A percentile compares a stretch with the other conserved stretches of the same genome.
phyloP scores from a whole-genome alignment of 2,329 filamentous ascomycete genomes.

The Apiospora aurea region DNA sequence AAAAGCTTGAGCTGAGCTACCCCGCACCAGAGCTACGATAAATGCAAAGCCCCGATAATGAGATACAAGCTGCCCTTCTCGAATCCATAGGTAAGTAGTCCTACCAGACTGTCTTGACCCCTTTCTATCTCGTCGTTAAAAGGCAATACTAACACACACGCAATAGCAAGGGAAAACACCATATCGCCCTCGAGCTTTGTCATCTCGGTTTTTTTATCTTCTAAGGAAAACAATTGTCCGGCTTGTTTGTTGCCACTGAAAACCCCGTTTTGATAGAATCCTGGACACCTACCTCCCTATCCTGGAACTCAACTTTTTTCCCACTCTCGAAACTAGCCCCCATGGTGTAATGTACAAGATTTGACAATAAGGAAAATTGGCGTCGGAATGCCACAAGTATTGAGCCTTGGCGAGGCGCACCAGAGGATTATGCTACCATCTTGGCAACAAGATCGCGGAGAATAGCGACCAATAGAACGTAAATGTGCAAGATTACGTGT shows the following conservation, averaged over 20 bases:
- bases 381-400: not conserved
- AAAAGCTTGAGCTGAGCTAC: slow-evolving; percentile 20
- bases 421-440: not conserved
- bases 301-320: not conserved
- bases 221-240: slow-evolving; percentile 24
- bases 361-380: slow-evolving; percentile 5
- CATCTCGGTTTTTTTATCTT: not conserved
- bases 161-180: not conserved
- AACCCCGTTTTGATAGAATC: not conserved
- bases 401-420: not conserved
- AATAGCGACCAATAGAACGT: not conserved
- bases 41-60: slow-evolving; percentile 16
- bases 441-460: not conserved
- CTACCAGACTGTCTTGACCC: not conserved
- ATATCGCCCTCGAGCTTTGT: not conserved
- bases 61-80: not conserved
- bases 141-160: not conserved
- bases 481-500: not conserved
- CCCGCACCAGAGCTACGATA: slow-evolving; percentile 17
- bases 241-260: not conserved
- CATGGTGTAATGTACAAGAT: slow-evolving; percentile 4
- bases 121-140: not conserved
- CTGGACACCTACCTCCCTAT: not conserved
- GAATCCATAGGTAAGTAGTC: not conserved
- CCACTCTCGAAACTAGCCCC: not conserved